Base-by-base conservation (phyloP, 495 filamentous ascomycete species). In the Aspergillus taichungensis region DNA sequence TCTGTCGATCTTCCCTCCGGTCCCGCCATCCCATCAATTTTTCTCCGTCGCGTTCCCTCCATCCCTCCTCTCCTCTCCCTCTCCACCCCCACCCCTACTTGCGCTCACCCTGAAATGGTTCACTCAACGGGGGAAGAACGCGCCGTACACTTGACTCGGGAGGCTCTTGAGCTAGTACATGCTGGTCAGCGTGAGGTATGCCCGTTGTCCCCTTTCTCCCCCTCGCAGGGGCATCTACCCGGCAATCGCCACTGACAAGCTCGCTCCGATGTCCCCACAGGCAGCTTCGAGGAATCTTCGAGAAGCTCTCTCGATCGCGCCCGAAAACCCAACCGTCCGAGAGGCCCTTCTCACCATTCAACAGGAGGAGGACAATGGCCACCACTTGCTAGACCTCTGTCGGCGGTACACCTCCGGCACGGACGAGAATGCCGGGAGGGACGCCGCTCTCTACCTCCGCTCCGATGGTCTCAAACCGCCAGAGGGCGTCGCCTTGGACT, bases 251-350 rank as follows among this genome's bases (percentile, higher is more conserved):
- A 24, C 18, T 24, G 18, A 24, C 18, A 24, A 24, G 18, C 14
- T 35, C 18, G 8, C 40, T 31, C 28, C 47, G 40, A 52, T 47
- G 42, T 45, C 27, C 52, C 42, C 42, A 42, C 51, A 82, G 78
- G 75, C 74, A 37, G 78, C 75, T 24, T 71, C 74, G 32, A 69
- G 77, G 42, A 74, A 74, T 40, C 67, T 85, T 35, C 72, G 77
- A 61, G 77, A 84, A 67, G 81, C 81, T 14, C 67, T 75, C 43
- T 72, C 72, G n/a, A 64, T 85, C 37, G 75, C 76, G 11, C 76
- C 79, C 14, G 67, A 79, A 2, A 73, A 82, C 53, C 42, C 62
- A 13, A 46, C 69, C 46, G 71, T 83, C 43, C 73, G 73, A 62
- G 64, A 61, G 14, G 74, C 72, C 29, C 71, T 80, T 40, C 49